phyloP scores from a whole-genome alignment of 2,329 filamentous ascomycete species.

The Decorospora gaudefroyi region DNA sequence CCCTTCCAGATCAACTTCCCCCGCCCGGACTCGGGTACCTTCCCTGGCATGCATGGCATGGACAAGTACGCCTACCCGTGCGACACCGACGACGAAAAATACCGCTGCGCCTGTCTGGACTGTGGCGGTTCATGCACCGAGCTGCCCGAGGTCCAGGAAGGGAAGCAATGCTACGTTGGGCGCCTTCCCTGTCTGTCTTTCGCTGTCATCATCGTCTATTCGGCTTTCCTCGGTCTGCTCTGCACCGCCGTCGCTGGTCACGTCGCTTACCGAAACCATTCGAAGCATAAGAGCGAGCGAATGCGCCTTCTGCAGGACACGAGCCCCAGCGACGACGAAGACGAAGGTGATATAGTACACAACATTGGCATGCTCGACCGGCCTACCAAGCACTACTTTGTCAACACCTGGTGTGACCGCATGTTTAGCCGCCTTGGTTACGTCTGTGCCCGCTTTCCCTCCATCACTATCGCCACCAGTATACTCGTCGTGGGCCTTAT shows the following conservation, averaged over 20 bases:
- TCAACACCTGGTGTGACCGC: conserved; percentile 82
- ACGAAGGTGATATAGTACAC: conserved; percentile 83
- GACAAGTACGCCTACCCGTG: conserved; percentile 79
- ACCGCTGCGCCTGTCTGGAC: conserved; percentile 91
- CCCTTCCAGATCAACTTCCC: conserved; percentile 99
- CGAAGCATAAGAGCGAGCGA: conserved; percentile 75
- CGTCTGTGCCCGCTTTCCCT: conserved; percentile 79
- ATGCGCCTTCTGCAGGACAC: conserved; percentile 86
- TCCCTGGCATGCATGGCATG: conserved; percentile 71
- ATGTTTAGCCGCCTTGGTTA: conserved; percentile 81
- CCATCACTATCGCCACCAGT: conserved; percentile 76
- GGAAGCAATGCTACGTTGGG: conserved; percentile 78
- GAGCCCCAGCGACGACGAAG: conserved; percentile 85
- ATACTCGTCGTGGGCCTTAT: conserved; percentile 76
- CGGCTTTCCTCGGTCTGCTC: conserved; percentile 70
- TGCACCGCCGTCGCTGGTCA: conserved; percentile 71
- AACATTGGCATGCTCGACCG: conserved; percentile 77
- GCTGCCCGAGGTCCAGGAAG: conserved; percentile 73
- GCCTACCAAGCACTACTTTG: conserved; percentile 75
- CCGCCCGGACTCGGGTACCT: conserved; percentile 59
- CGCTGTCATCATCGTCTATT: conserved; percentile 84
- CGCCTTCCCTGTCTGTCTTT: conserved; percentile 92
- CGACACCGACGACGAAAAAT: conserved; percentile 84
- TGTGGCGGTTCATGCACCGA: conserved; percentile 84
- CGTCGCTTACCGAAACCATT: conserved; percentile 73